Evolutionary conservation across 1,284 basidiomycete genomes (phyloP).

Genomic region (Hemileccinum hortonii): DNA sequence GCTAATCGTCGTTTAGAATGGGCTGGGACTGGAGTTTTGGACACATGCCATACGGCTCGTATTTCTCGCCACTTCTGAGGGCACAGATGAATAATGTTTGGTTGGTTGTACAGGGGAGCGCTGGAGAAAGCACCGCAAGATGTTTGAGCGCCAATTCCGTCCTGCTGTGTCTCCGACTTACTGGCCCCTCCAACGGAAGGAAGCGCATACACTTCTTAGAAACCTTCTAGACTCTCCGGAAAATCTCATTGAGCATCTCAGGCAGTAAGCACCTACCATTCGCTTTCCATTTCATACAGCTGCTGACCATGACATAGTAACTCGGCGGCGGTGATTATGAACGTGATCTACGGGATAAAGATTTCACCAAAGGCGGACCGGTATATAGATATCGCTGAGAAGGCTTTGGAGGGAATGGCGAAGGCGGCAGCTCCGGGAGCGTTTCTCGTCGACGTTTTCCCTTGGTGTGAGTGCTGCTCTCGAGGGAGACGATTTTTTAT

Average conservation of each 20-base stretch:
- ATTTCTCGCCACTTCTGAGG: background rate
- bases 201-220: slow-evolving; percentile 40
- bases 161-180: slow-evolving; percentile 37
- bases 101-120: slow-evolving; percentile 34
- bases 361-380: slow-evolving; percentile 35
- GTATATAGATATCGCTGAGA: slow-evolving; percentile 39
- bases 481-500: background rate
- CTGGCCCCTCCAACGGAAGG: slow-evolving; percentile 41
- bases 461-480: slow-evolving; percentile 25
- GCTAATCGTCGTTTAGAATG: slow-evolving; percentile 35
- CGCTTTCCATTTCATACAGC: background rate
- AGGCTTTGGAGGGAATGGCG: slow-evolving; percentile 37
- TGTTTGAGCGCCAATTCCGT: slow-evolving; percentile 49
- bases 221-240: slow-evolving; percentile 39
- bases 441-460: slow-evolving; percentile 39
- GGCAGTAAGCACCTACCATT: slow-evolving; percentile 37
- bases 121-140: slow-evolving; percentile 49
- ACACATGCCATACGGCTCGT: slow-evolving; percentile 49
- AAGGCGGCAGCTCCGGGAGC: slow-evolving; percentile 38
- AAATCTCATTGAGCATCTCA: slow-evolving; percentile 42
- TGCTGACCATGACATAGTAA: slow-evolving; percentile 31
- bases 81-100: background rate
- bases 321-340: slow-evolving; percentile 41
- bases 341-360: slow-evolving; percentile 39
- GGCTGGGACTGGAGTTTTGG: slow-evolving; percentile 54